Conservation (phyloP, 805 yeast species). For the Candida namnaoensis region DNA sequence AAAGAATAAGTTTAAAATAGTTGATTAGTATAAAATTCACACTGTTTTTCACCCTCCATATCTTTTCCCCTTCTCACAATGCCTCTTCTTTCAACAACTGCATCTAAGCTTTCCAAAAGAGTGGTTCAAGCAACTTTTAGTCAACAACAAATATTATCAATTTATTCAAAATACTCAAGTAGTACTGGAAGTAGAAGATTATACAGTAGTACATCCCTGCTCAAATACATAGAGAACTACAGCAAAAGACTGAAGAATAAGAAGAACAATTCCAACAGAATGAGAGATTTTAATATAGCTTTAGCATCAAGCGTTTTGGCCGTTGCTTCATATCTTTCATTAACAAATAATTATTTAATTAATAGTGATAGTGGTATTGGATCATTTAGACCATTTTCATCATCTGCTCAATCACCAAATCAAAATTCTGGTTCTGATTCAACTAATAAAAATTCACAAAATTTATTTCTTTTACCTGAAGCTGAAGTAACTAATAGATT, state of each 20-base stretch:
- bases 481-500: conserved; percentile 64
- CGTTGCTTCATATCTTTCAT: conserved; percentile 18
- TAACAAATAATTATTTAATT: conserved; percentile 13
- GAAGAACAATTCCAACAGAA: neutral
- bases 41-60: too few relatives aligned
- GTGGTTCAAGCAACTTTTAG: too few relatives aligned
- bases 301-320: conserved; percentile 19
- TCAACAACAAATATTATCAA: too few relatives aligned
- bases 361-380: conserved; percentile 15
- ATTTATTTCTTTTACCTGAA: conserved; percentile 48
- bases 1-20: too few relatives aligned
- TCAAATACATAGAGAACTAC: neutral
- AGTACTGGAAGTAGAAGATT: too few relatives aligned
- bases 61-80: too few relatives aligned
- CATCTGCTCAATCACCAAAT: conserved; percentile 9
- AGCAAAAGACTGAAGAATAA: conserved; percentile 1
- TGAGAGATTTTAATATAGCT: conserved; percentile 14
- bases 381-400: conserved; percentile 12
- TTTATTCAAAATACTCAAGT: too few relatives aligned
- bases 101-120: neutral
- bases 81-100: neutral
- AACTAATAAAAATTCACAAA: conserved; percentile 33
- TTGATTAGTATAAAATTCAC: too few relatives aligned
- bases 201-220: neutral
- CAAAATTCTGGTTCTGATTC: conserved; percentile 1